Base-by-base conservation (phyloP, 1,284 basidiomycete genomes). In the Irpex lacteus region DNA sequence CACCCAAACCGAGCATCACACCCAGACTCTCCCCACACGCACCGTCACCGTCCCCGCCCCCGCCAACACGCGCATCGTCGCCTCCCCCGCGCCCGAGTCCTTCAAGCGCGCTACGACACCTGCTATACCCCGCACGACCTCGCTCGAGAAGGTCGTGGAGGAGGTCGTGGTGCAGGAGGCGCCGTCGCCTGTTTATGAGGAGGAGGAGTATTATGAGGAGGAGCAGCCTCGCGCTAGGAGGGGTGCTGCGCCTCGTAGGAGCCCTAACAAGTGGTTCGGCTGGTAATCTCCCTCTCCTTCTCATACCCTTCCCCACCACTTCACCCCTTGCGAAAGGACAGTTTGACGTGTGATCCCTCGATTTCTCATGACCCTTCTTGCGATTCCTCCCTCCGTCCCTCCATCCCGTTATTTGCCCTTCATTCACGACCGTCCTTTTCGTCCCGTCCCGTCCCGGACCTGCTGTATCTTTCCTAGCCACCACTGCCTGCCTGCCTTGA, bases 61-160 rank as follows among this genome's bases (percentile, higher is more conserved):
- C 65, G 88, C 90, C 70, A 89, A 86, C 73, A 93, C 91, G 59
- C 90, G 90, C 67, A 83, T 85, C 69, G 91, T 87, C 65, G 87
- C 89, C 38, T 84, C 83, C 67, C 91, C 91, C 44, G 84, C 85
- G 36, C 91, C 92, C 5, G 85, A 88, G 71, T 81, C 81, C 21
- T 81, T 80, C 37, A 80, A 82, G 60, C 81, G 84, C 3, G 79
- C 83, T 15, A 80, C 84, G 44, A 82, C 84, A 6, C 79, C 82
- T 8, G 74, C 76, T 59, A 86, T 84, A 70, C 90, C 90, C 26
- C 83, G 82, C 66, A 92, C 91, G 21, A 91, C 89, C 9, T 84
- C 88, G 21, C 78, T 89, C 11, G 88, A 90, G 70, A 80, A 90
- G 58, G 73, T 85, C 34, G 82, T 84, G 5, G 87, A 91, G 65